phyloP scores from a whole-genome alignment of 75 land plant species.

The Cupressus sempervirens region DNA sequence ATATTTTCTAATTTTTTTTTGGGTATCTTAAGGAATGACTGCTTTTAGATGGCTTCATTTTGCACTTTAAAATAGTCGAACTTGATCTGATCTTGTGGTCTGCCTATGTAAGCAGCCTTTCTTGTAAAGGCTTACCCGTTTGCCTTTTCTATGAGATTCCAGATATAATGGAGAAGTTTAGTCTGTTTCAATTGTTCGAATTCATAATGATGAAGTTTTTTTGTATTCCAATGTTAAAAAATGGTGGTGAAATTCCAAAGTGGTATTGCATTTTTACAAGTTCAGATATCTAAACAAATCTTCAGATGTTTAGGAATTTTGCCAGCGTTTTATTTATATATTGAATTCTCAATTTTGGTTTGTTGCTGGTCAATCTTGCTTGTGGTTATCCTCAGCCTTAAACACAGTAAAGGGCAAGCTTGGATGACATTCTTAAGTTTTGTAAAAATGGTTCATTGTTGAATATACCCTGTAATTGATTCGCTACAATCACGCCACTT shows the following conservation, averaged over 20 bases:
- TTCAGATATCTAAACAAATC: background rate
- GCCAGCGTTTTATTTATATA: background rate
- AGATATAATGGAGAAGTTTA: background rate
- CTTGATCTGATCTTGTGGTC: background rate
- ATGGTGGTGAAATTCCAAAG: background rate
- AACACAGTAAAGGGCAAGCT: background rate
- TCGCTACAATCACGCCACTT: background rate
- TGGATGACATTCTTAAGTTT: background rate
- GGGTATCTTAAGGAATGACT: background rate
- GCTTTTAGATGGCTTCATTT: background rate
- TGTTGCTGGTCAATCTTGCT: background rate
- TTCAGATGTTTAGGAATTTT: background rate
- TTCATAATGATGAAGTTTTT: background rate
- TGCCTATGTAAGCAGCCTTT: background rate
- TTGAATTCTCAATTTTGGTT: background rate
- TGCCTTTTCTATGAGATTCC: background rate
- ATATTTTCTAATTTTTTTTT: too few relatives aligned
- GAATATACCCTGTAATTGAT: too few relatives aligned
- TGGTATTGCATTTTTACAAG: background rate
- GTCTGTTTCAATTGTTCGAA: background rate
- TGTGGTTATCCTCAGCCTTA: background rate
- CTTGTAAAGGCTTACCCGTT: background rate
- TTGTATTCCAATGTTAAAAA: background rate
- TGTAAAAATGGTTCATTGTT: background rate
- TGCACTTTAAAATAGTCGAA: background rate